phyloP scores from a whole-genome alignment of 805 yeast genomes.

The Clavispora asparagi region DNA sequence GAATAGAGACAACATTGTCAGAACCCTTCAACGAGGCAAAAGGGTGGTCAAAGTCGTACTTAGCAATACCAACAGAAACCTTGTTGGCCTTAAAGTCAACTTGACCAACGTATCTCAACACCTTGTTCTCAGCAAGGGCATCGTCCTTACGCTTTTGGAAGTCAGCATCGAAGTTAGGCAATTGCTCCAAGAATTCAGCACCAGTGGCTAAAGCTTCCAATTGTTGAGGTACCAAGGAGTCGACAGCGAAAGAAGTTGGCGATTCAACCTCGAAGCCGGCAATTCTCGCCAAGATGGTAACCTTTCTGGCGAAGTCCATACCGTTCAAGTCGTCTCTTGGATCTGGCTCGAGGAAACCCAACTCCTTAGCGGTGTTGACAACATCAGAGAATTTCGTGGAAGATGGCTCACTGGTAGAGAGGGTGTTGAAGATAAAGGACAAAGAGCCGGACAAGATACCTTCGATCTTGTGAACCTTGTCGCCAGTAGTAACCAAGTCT shows the following conservation, averaged over 20 bases:
- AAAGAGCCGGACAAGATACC: slow-evolving; percentile 96
- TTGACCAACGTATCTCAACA: slow-evolving; percentile 88
- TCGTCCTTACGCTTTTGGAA: slow-evolving; percentile 71
- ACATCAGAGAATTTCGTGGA: slow-evolving; percentile 81
- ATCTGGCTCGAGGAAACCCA: slow-evolving; percentile 98
- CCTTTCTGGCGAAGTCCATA: slow-evolving; percentile 96
- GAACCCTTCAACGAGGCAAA: slow-evolving; percentile 95
- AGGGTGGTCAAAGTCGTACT: slow-evolving; percentile 86
- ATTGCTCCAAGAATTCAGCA: slow-evolving; percentile 70
- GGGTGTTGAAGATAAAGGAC: slow-evolving; percentile 92
- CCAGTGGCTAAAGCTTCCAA: slow-evolving; percentile 70
- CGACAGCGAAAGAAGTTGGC: slow-evolving; percentile 90
- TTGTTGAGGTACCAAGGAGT: slow-evolving; percentile 84
- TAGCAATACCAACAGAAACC: slow-evolving; percentile 83
- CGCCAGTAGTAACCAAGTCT: slow-evolving; percentile 90
- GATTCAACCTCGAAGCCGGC: slow-evolving; percentile 81
- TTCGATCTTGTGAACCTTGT: slow-evolving; percentile 83
- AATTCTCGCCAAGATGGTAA: slow-evolving; percentile 90
- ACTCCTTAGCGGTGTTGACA: slow-evolving; percentile 78
- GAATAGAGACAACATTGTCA: slow-evolving; percentile 90
- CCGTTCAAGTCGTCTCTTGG: slow-evolving; percentile 99
- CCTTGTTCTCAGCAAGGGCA: slow-evolving; percentile 81
- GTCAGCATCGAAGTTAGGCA: slow-evolving; percentile 80
- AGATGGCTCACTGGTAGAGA: slow-evolving; percentile 59
- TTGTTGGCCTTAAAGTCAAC: slow-evolving; percentile 68